These are phyloP conservation scores for Xylaria nigripes DNA, from an alignment of 495 filamentous ascomycete genomes.

Conservation along the genomic window DNA sequence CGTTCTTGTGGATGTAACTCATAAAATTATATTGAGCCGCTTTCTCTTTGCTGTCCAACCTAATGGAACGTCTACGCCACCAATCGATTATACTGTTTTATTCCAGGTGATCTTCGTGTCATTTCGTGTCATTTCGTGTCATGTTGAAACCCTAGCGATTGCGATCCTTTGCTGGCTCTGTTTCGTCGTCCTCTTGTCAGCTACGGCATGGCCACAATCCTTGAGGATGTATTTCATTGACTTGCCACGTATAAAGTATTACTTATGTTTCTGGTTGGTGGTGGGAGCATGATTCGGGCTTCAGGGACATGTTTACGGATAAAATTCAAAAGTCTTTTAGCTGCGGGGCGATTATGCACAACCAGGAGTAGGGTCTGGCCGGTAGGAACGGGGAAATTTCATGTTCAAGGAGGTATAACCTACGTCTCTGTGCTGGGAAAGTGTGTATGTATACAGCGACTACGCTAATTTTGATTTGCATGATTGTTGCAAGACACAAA, in stretches of 20 bases:
- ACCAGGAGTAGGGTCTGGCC: not conserved
- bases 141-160: not conserved
- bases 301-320: slow-evolving; percentile 5
- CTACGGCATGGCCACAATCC: not conserved
- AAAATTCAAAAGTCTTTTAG: not conserved
- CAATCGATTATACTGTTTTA: slow-evolving; percentile 1
- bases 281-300: slow-evolving; percentile 3
- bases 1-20: slow-evolving; percentile 6
- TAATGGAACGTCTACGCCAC: not conserved
- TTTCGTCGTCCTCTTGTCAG: not conserved
- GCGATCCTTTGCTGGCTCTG: not conserved
- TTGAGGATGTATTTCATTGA: not conserved
- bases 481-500: not conserved
- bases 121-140: not conserved
- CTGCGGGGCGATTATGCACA: not conserved
- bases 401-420: not conserved
- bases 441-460: not conserved
- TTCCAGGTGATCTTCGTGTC: not conserved
- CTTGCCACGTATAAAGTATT: slow-evolving; percentile 2
- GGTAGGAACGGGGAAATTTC: not conserved
- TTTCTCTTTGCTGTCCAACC: not conserved
- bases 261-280: not conserved
- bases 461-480: not conserved
- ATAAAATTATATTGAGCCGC: not conserved
- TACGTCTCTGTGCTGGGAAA: not conserved